Percentiles rank a stretch among this genome's conserved stretches.
phyloP scores from a whole-genome alignment of 176 grass and related monocot species.

The Pontederia paniculata region DNA sequence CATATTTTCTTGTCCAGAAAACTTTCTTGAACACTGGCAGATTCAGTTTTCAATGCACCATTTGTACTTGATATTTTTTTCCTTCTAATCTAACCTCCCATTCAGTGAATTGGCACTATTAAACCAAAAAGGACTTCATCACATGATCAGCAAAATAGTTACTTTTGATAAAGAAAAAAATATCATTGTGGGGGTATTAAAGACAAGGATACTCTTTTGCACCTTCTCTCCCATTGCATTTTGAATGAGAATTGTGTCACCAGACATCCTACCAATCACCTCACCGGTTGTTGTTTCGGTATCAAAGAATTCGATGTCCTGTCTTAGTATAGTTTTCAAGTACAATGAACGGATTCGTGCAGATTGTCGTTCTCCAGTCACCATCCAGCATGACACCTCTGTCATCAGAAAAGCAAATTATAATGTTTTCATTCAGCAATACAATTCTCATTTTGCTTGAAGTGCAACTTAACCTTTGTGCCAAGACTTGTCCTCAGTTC shows the following conservation, averaged over 20 bases:
- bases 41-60: too few species aligned
- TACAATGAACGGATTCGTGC: constrained; percentile 55
- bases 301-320: constrained; percentile 63
- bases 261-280: constrained; percentile 64
- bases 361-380: constrained; percentile 64
- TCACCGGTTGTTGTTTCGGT: constrained; percentile 61
- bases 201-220: background rate
- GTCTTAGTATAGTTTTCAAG: constrained; percentile 59
- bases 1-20: too few species aligned
- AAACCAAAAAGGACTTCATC: too few species aligned
- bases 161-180: too few species aligned
- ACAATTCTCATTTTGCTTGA: too few species aligned
- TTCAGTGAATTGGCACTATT: too few species aligned
- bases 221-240: constrained; percentile 80
- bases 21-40: too few species aligned
- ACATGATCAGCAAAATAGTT: too few species aligned
- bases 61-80: too few species aligned
- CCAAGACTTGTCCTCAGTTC: background rate
- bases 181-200: too few species aligned
- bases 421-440: background rate
- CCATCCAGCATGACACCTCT: constrained; percentile 77
- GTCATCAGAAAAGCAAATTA: background rate
- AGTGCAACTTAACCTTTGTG: background rate
- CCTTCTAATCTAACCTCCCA: too few species aligned
- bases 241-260: constrained; percentile 69